These are phyloP conservation scores for Curvularia hawaiiensis DNA, from an alignment of 2,329 filamentous ascomycete species.

Conservation along the genomic window DNA sequence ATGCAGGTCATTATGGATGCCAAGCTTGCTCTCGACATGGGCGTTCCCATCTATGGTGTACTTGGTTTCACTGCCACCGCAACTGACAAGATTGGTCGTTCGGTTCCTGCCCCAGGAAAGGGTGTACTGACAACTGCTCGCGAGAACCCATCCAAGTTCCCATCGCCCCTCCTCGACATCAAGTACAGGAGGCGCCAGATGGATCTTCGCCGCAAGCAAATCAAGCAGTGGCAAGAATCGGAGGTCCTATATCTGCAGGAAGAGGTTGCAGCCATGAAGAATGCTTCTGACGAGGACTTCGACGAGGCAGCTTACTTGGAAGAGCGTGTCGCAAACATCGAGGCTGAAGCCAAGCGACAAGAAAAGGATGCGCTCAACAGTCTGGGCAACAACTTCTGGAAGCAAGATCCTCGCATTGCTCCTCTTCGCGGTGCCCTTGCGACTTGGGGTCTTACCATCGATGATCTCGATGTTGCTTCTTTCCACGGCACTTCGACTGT, in stretches of 20 bases:
- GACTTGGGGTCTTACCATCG: constrained; percentile 97
- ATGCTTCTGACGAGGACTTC: constrained; percentile 67
- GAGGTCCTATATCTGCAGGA: constrained; percentile 93
- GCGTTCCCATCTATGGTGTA: constrained; percentile 95
- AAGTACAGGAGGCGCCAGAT: constrained; percentile 96
- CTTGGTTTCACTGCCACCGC: constrained; percentile 93
- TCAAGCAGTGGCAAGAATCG: constrained; percentile 95
- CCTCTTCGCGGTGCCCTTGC: constrained; percentile 94
- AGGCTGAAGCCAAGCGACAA: constrained; percentile 84
- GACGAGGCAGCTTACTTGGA: constrained; percentile 84
- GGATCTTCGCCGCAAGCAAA: constrained; percentile 89
- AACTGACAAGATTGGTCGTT: constrained; percentile 98
- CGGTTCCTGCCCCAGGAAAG: constrained; percentile 93
- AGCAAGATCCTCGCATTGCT: constrained; percentile 89
- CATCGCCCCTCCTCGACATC: constrained; percentile 93
- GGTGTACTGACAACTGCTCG: constrained; percentile 96
- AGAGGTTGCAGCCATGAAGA: constrained; percentile 88
- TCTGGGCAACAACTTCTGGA: constrained; percentile 99
- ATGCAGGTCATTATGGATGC: constrained; percentile 99
- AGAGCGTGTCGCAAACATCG: constrained; percentile 84
- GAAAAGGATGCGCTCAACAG: constrained; percentile 92
- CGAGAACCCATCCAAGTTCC: constrained; percentile 88
- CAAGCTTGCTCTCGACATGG: constrained; percentile 95
- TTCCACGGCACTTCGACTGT: constrained; percentile 99
- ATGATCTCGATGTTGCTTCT: constrained; percentile 92